Evolutionary conservation across 306 rosid species (phyloP).

Genomic region (Mucuna pruriens): DNA sequence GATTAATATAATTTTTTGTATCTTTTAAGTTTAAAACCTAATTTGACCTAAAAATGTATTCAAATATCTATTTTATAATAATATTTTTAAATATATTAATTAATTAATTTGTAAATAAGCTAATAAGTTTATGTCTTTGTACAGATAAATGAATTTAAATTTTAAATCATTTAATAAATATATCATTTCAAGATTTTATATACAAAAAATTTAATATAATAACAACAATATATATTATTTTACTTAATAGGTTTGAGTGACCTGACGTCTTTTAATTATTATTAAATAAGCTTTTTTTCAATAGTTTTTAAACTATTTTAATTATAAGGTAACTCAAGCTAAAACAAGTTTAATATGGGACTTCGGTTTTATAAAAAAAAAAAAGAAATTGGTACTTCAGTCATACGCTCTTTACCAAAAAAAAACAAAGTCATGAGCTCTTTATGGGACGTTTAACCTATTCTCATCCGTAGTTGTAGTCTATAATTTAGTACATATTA

Average conservation of each 20-base stretch:
- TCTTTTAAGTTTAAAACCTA: not conserved
- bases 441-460: not conserved
- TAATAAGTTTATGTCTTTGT: not conserved
- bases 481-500: not conserved
- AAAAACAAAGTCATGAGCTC: not conserved
- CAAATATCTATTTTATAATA: not conserved
- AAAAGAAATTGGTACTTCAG: too few species aligned
- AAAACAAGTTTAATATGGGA: not conserved
- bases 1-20: not conserved
- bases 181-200: not conserved
- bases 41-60: not conserved
- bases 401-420: too few species aligned
- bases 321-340: not conserved
- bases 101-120: too few species aligned
- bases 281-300: not conserved
- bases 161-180: too few species aligned
- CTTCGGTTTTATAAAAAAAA: too few species aligned
- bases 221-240: too few species aligned
- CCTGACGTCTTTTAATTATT: not conserved
- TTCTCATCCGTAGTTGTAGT: not conserved
- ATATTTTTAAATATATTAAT: not conserved
- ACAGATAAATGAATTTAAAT: not conserved
- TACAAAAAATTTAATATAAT: too few species aligned
- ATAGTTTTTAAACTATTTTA: not conserved
- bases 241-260: not conserved